Evolutionary conservation across 2,329 filamentous ascomycete species (phyloP), one percentile per base, ranked within the genome.

Genomic region (Cladorrhinum sp.): DNA sequence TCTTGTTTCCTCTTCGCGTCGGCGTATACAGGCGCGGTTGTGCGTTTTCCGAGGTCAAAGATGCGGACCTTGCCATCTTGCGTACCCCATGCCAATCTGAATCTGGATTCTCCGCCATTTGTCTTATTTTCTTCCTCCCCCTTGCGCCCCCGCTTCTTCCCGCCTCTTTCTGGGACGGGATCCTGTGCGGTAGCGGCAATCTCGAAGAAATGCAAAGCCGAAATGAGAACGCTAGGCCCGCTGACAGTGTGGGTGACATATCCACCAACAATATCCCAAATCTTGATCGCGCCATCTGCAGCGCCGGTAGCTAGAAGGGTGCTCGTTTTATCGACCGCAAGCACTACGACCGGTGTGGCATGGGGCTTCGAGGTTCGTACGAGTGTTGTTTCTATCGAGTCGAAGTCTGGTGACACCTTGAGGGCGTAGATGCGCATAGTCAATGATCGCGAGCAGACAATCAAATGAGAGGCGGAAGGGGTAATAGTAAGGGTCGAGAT

Each of bases 181-280:
- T 80, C 73, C 30, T 77, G 74, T 12, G 72, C 73, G 1, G 62
- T 64, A 10, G 78, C 77, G 23, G 87, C 81, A 16, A 91, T 80
- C 71, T 96, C 89, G 73, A 98, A 99, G 75, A 99, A 98, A 68
- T 89, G 88, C 18, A 99, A 80, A 0, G 95, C 92, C 12, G 95
- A 96, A 3, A 99, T 86, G 21, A 99, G 83, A 9, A 95, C 93
- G 62, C 92, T 92, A 60, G 96, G 94, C 1, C 93, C 93, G 67
- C 94, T 90, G 75, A 99, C 96, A 0, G 92, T 96, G 75, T 99
- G 95, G 26, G 96, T 99, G 30, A 92, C 87, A 74, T 90, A 98
- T 21, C 95, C 95, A 50, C 88, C 91, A 55, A 83, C 81, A 62
- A 99, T 92, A 75, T 99, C 95, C 94, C 94, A 99, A 57, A 99